Percentiles rank a stretch among this genome's conserved stretches.
Evolutionary conservation across 208 protist species (phyloP).

Genomic region (Sergeia podlipaevii): DNA sequence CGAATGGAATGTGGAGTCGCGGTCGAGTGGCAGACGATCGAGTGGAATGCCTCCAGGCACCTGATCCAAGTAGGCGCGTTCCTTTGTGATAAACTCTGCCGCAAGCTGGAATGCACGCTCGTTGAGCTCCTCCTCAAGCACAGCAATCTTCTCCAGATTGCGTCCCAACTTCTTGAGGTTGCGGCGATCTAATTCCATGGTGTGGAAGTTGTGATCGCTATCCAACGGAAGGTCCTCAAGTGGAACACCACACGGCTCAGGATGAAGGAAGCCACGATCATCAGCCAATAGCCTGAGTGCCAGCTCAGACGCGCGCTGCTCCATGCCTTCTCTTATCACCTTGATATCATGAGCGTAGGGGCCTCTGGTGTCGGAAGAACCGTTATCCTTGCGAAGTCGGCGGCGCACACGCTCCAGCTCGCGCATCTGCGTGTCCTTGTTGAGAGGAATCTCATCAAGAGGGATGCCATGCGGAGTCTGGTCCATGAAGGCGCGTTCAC

Average conservation of each 20-base stretch:
- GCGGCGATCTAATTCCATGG: conserved; percentile 41
- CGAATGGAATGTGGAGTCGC: conserved; percentile 52
- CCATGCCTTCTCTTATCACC: conserved; percentile 57
- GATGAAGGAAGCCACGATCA: conserved; percentile 66
- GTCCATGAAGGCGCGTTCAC: conserved; percentile 73
- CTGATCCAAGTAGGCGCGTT: conserved; percentile 71
- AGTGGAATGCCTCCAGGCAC: conserved; percentile 77
- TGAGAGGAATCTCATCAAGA: conserved; percentile 58
- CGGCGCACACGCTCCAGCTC: conserved; percentile 63
- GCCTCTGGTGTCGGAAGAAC: conserved; percentile 25
- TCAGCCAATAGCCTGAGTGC: conserved; percentile 42
- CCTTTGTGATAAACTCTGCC: conserved; percentile 44
- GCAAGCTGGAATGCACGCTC: conserved; percentile 55
- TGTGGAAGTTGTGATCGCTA: conserved; percentile 49
- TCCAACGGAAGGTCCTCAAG: conserved; percentile 59
- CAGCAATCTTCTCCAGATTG: no score
- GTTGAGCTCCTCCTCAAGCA: conserved; percentile 50
- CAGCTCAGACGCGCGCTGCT: conserved; percentile 48
- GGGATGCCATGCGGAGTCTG: conserved; percentile 55
- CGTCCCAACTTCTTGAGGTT: conserved; percentile 58
- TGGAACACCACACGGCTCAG: conserved; percentile 62
- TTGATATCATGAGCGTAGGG: conserved; percentile 32
- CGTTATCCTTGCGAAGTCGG: conserved; percentile 36
- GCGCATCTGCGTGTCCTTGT: conserved; percentile 52
- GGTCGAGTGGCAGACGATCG: conserved; percentile 50